Percentiles rank a stretch among this genome's conserved stretches.
Conservation (phyloP, 441 rosid species). For the Corymbia citriodora region DNA sequence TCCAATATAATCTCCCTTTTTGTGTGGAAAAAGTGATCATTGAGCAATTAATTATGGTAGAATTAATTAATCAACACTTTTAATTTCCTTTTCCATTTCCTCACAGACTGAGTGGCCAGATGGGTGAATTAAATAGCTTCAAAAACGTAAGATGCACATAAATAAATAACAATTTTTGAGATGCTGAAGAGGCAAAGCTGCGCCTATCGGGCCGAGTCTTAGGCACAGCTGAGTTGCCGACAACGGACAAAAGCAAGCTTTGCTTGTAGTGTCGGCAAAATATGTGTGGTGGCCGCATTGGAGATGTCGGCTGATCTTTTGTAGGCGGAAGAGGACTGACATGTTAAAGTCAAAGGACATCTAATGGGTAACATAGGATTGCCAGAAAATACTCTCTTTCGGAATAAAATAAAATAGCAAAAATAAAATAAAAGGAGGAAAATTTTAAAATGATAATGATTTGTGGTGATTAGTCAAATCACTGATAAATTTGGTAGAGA, state of each 20-base stretch:
- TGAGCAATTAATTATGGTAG: neutral
- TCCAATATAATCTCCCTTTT: too few relatives aligned
- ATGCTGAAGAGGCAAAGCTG: neutral
- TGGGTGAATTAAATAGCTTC: neutral
- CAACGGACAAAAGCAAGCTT: neutral
- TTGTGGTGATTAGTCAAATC: neutral
- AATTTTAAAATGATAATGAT: neutral
- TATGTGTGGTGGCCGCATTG: too few relatives aligned
- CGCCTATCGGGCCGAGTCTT: neutral
- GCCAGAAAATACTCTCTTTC: rapidly evolving
- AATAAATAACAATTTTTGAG: neutral
- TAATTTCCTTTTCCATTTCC: neutral
- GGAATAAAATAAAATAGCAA: neutral
- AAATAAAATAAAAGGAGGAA: neutral
- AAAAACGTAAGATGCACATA: neutral
- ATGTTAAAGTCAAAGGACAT: neutral
- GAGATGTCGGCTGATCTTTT: neutral
- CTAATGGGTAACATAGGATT: neutral
- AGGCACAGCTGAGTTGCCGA: neutral
- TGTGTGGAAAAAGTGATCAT: too few relatives aligned
- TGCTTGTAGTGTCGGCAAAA: neutral
- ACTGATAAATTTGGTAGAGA: neutral
- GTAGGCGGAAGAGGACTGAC: neutral
- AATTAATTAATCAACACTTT: neutral
- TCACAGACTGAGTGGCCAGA: neutral